phyloP scores from a whole-genome alignment of 345 rosid genomes.

The Camelina laxa region DNA sequence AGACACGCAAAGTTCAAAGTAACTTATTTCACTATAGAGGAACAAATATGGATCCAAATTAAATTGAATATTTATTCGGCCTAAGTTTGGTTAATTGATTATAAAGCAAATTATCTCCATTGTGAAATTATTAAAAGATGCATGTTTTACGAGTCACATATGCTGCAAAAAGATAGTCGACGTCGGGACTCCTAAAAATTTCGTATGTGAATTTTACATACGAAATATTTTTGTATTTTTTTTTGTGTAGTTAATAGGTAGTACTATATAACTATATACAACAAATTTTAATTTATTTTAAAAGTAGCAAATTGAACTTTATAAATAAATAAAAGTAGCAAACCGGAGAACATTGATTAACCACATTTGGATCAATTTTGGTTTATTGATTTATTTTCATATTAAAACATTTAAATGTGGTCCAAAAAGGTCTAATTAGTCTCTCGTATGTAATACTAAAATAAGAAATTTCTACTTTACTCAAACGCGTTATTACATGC shows the following conservation, averaged over 20 bases:
- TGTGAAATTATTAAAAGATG: too few species aligned
- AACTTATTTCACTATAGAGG: conserved; percentile 28
- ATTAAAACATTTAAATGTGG: background rate
- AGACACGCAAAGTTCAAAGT: conserved; percentile 32
- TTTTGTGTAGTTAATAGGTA: too few species aligned
- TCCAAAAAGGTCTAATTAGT: background rate
- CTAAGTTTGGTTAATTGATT: background rate
- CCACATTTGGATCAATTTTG: background rate
- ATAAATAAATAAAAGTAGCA: background rate
- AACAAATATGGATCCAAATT: conserved; percentile 7
- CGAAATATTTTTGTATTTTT: too few species aligned
- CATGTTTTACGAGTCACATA: background rate
- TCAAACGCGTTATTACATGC: conserved; percentile 4
- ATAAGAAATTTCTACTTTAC: background rate
- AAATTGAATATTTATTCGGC: background rate
- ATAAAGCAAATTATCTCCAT: too few species aligned
- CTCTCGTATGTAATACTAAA: background rate
- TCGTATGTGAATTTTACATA: too few species aligned
- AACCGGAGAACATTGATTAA: background rate
- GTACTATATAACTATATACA: background rate
- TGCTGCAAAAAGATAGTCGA: background rate
- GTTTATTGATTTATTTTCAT: background rate
- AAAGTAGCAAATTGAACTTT: background rate
- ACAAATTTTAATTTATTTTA: background rate
- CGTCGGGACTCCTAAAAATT: background rate